phyloP scores from a whole-genome alignment of 2,329 filamentous ascomycete species.

The Ascochyta pisi region DNA sequence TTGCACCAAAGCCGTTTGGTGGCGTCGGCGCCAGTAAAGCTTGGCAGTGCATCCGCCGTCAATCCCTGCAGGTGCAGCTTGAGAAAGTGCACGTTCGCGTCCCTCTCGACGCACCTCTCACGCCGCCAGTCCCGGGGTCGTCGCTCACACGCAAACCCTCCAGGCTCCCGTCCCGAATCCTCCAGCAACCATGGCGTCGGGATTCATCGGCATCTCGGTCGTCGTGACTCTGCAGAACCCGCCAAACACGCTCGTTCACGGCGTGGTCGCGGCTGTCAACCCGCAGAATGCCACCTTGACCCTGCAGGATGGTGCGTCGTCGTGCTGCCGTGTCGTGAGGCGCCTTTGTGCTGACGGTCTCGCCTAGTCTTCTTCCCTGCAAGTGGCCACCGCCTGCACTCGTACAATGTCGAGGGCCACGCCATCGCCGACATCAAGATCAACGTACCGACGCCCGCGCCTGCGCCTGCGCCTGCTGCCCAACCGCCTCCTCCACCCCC shows the following conservation, averaged over 20 bases:
- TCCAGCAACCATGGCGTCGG: slow-evolving; percentile 61
- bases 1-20: slow-evolving; percentile 9
- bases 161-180: not conserved
- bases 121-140: slow-evolving; percentile 15
- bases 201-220: slow-evolving; percentile 80
- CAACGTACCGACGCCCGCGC: slow-evolving; percentile 36
- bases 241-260: slow-evolving; percentile 69
- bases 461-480: slow-evolving; percentile 13
- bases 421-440: slow-evolving; percentile 67
- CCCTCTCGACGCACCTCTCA: slow-evolving; percentile 6
- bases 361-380: slow-evolving; percentile 59
- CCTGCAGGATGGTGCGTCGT: slow-evolving; percentile 70
- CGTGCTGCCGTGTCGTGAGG: not conserved
- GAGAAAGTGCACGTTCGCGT: slow-evolving; percentile 8
- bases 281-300: slow-evolving; percentile 68
- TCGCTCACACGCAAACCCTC: slow-evolving; percentile 6
- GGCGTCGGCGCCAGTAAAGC: slow-evolving; percentile 11
- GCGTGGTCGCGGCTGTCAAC: slow-evolving; percentile 73
- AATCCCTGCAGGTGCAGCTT: slow-evolving; percentile 8
- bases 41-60: slow-evolving; percentile 1
- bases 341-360: not conserved
- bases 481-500: slow-evolving; percentile 17
- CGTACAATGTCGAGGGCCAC: slow-evolving; percentile 64
- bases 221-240: slow-evolving; percentile 73
- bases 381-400: slow-evolving; percentile 59